Base-by-base conservation (phyloP, 2,329 filamentous ascomycete species). In the Lasiodiplodia sp. region DNA sequence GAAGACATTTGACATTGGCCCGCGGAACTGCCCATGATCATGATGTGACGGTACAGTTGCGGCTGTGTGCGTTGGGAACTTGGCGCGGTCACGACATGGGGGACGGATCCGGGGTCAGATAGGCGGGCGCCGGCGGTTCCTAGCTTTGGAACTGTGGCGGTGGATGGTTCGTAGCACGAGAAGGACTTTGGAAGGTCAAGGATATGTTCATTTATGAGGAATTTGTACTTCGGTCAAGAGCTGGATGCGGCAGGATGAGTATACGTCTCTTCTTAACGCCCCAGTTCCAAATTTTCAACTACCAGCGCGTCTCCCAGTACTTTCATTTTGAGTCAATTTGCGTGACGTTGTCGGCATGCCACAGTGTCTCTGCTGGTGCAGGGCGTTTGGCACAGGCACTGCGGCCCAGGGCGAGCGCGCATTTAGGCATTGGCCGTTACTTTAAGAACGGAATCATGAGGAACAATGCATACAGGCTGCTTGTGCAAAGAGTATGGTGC, bases 1-100 rank as follows among this genome's bases (percentile, higher is more conserved):
- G 66, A 58, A 68, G 57, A 68, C 44, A 68, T 38, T 57, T 63
- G 47, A 55, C 56, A 62, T 68, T 68, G 66, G 66, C 66, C 56
- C 49, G 49, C 49, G 66, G 49, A 62, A 40, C 47, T 62, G 57
- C 57, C 56, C 25, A 68, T 64, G 60, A 64, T 68, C 66, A 68
- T 68, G 56, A 63, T 68, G 49, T 62, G 56, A 68, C 56, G 66
- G 60, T 53, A 53, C 66, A 68, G 66, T 47, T 55, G 56, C 66
- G 44, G 66, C 37, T 58, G 55, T 52, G 53, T 38, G 53, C 56
- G 65, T 52, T 67, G 65, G 65, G 65, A 52, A 58, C 55, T 67
- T 52, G 56, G 53, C 38, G 65, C 55, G 55, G 40, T 21, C 53
- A 52, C 53, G 56, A 55, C 40, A 44, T 57, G 23, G 37, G 34